Conservation (phyloP, 1,139 yeast genomes). For the Yamadazyma jaroonii region DNA sequence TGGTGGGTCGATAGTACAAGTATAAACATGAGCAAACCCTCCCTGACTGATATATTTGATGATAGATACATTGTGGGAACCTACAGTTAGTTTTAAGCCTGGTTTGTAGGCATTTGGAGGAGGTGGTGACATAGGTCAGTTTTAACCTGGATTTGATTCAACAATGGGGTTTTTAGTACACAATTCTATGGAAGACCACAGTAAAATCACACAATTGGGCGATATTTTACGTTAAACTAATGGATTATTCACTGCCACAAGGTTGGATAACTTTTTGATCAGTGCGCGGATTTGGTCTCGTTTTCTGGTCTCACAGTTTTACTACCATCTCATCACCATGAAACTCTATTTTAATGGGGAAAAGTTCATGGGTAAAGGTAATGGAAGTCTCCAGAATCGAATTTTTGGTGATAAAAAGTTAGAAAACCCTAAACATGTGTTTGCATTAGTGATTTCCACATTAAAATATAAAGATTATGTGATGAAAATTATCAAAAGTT, state of each 20-base stretch:
- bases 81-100: slow-evolving; percentile 63
- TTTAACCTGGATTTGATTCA: no score
- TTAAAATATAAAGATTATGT: slow-evolving; percentile 66
- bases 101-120: slow-evolving; percentile 61
- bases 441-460: slow-evolving; percentile 78
- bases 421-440: slow-evolving; percentile 68
- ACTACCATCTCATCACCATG: slow-evolving; percentile 28
- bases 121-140: slow-evolving; percentile 10
- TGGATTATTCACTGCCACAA: no score
- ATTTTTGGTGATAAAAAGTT: slow-evolving; percentile 51
- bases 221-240: no score
- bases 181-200: no score
- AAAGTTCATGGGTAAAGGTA: slow-evolving; percentile 27
- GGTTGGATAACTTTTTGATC: no score
- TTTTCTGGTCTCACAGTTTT: no score
- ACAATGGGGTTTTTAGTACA: no score
- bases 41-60: slow-evolving; percentile 66
- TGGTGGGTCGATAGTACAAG: slow-evolving; percentile 55
- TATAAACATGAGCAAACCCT: slow-evolving; percentile 79
- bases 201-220: no score
- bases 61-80: slow-evolving; percentile 57
- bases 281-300: no score
- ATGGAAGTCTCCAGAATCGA: slow-evolving; percentile 58
- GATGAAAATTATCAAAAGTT: slow-evolving; percentile 56
- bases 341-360: slow-evolving; percentile 65